These are phyloP conservation scores for Hortiboletus flavorubellus DNA, from an alignment of 768 basidiomycete species.

Conservation along the genomic window DNA sequence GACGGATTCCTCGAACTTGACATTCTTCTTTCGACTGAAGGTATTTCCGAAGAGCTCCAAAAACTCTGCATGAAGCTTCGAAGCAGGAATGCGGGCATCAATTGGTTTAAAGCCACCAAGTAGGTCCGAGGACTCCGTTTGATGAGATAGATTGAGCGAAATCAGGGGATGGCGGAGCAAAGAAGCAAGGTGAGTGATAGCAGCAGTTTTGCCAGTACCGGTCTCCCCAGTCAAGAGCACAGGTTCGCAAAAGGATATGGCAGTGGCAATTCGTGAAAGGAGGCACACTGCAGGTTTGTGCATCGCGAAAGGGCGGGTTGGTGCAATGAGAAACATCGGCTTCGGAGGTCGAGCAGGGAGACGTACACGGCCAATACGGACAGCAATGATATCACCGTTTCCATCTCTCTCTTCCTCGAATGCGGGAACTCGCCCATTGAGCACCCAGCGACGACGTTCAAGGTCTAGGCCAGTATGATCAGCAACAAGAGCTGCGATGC, in stretches of 20 bases:
- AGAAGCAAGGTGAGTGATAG: conserved; percentile 81
- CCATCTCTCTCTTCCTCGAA: conserved; percentile 65
- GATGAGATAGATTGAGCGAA: conserved; percentile 92
- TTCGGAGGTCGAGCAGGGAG: conserved; percentile 46
- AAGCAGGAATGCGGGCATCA: conserved; percentile 77
- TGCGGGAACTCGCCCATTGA: conserved; percentile 62
- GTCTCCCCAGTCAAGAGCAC: conserved; percentile 94
- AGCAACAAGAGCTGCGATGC: conserved; percentile 53
- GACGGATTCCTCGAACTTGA: conserved; percentile 78
- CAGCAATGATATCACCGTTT: conserved; percentile 54
- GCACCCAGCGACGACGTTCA: conserved; percentile 70
- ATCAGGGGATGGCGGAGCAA: conserved; percentile 73
- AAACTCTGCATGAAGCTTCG: conserved; percentile 68
- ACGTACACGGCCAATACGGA: conserved; percentile 62
- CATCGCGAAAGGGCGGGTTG: conserved; percentile 73
- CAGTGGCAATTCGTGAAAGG: conserved; percentile 75
- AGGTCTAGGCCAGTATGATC: conserved; percentile 60
- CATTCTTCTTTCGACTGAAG: conserved; percentile 88
- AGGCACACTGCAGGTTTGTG: conserved; percentile 81
- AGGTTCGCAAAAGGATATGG: conserved; percentile 73
- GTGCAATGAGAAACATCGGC: conserved; percentile 29
- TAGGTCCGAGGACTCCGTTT: conserved; percentile 92
- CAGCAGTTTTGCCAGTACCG: conserved; percentile 98
- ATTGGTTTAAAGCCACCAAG: conserved; percentile 97
- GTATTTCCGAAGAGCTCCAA: conserved; percentile 77